These are phyloP conservation scores for Lactarius akahatsu DNA, from an alignment of 768 basidiomycete species.

Conservation along the genomic window DNA sequence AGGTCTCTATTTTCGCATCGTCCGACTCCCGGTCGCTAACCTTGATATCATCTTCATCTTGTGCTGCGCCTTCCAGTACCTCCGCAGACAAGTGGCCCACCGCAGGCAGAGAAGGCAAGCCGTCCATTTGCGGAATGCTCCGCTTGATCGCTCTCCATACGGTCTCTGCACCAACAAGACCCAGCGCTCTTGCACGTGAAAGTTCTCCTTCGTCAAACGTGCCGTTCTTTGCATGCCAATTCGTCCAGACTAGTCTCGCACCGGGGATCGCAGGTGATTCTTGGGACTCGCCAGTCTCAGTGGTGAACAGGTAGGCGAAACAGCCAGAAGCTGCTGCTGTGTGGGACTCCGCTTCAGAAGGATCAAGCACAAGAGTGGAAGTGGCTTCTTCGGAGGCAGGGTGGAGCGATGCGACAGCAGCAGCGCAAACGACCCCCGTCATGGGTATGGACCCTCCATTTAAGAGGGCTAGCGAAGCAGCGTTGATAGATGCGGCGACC, in stretches of 20 bases:
- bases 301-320: slow-evolving; percentile 57
- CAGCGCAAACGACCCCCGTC: slow-evolving; percentile 72
- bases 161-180: slow-evolving; percentile 43
- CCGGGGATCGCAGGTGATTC: slow-evolving; percentile 26
- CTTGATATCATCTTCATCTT: slow-evolving; percentile 15
- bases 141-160: slow-evolving; percentile 53
- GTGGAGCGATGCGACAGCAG: slow-evolving; percentile 48
- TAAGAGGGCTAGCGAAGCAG: slow-evolving; percentile 64
- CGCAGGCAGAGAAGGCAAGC: slow-evolving; percentile 4
- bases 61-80: slow-evolving; percentile 7
- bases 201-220: slow-evolving; percentile 45
- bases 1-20: slow-evolving; percentile 48
- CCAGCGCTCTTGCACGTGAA: slow-evolving; percentile 48
- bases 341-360: slow-evolving; percentile 44
- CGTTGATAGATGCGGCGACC: slow-evolving; percentile 68
- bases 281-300: slow-evolving; percentile 17
- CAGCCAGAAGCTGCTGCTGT: slow-evolving; percentile 50
- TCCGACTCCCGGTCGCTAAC: slow-evolving; percentile 33
- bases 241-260: slow-evolving; percentile 50
- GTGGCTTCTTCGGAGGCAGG: slow-evolving; percentile 23
- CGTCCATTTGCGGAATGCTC: slow-evolving; percentile 36
- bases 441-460: slow-evolving; percentile 71
- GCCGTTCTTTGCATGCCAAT: slow-evolving; percentile 45
- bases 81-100: not conserved
- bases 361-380: slow-evolving; percentile 51